phyloP scores from a whole-genome alignment of 1,284 basidiomycete genomes.

The Pulveroboletus sp. region DNA sequence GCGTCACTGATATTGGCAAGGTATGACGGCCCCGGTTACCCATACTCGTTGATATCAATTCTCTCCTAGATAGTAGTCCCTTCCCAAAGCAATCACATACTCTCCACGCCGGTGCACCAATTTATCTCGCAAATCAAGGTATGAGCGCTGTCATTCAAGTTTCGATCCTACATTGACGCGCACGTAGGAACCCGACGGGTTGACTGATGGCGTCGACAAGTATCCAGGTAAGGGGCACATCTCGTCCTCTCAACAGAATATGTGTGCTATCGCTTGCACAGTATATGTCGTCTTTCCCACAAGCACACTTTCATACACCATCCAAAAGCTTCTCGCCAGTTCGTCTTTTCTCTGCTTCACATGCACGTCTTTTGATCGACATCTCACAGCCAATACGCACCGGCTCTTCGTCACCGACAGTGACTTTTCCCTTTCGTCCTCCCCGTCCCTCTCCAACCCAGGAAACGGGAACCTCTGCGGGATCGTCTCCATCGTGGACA shows the following conservation, averaged over 20 bases:
- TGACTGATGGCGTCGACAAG: conserved; percentile 69
- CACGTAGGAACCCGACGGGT: conserved; percentile 60
- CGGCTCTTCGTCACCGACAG: conserved; percentile 74
- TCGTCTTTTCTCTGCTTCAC: conserved; percentile 29
- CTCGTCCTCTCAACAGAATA: not conserved
- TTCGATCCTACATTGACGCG: not conserved
- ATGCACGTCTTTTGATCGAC: not conserved
- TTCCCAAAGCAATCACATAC: conserved; percentile 70
- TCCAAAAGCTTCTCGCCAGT: conserved; percentile 80
- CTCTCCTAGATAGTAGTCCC: conserved; percentile 64
- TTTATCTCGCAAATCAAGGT: conserved; percentile 73
- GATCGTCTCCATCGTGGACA: conserved; percentile 77
- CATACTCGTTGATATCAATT: not conserved
- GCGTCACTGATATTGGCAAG: conserved; percentile 76
- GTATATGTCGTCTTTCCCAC: conserved; percentile 72
- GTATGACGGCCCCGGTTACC: conserved; percentile 35
- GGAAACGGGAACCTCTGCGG: conserved; percentile 57
- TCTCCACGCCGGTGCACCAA: conserved; percentile 62
- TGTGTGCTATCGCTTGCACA: conserved; percentile 26
- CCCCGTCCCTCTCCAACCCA: conserved; percentile 42
- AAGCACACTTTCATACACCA: conserved; percentile 63
- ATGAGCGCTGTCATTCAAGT: not conserved
- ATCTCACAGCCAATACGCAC: conserved; percentile 63
- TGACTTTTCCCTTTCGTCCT: conserved; percentile 42
- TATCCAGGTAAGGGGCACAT: conserved; percentile 57